Evolutionary conservation across 208 protist genomes (phyloP).

Genomic region (Kentomonas sorsogonicus): DNA sequence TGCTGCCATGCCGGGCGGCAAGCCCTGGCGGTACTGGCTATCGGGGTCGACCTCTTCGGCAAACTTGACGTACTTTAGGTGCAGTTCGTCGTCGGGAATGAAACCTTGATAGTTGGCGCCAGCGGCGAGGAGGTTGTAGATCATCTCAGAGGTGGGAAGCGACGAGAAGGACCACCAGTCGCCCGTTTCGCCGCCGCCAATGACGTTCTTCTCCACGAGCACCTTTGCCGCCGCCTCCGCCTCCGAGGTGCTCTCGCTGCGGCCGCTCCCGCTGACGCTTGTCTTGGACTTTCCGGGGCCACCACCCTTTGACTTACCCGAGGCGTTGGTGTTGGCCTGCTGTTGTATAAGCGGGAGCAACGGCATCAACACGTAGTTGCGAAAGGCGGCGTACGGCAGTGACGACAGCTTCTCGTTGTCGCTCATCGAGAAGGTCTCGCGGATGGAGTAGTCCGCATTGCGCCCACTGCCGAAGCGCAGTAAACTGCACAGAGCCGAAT

Average conservation of each 20-base stretch:
- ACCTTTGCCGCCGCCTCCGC: not conserved
- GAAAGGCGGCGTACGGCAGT: slow-evolving; percentile 31
- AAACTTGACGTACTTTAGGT: slow-evolving; percentile 38
- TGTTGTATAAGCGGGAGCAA: slow-evolving; percentile 15
- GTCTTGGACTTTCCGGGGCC: not conserved
- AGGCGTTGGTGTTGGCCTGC: not conserved
- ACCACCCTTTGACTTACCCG: not conserved
- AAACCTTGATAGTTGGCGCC: slow-evolving; percentile 41
- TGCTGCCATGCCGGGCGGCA: too few relatives aligned
- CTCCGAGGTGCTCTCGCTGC: not conserved
- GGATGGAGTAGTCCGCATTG: slow-evolving; percentile 46
- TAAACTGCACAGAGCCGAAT: slow-evolving; percentile 63
- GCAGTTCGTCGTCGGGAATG: slow-evolving; percentile 41
- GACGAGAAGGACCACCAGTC: slow-evolving; percentile 11
- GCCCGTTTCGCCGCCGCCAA: slow-evolving; percentile 23
- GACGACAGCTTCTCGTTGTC: slow-evolving; percentile 29
- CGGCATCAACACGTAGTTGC: slow-evolving; percentile 75
- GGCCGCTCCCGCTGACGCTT: slow-evolving; percentile 6
- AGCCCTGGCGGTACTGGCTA: too few relatives aligned
- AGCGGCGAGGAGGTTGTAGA: slow-evolving; percentile 40
- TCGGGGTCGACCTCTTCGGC: slow-evolving; percentile 17
- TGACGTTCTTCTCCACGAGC: slow-evolving; percentile 2
- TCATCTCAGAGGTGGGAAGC: slow-evolving; percentile 40
- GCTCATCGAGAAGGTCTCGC: slow-evolving; percentile 18
- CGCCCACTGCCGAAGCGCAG: slow-evolving; percentile 65